Evolutionary conservation across 768 basidiomycete genomes (phyloP).

Genomic region (Lactarius vividus): DNA sequence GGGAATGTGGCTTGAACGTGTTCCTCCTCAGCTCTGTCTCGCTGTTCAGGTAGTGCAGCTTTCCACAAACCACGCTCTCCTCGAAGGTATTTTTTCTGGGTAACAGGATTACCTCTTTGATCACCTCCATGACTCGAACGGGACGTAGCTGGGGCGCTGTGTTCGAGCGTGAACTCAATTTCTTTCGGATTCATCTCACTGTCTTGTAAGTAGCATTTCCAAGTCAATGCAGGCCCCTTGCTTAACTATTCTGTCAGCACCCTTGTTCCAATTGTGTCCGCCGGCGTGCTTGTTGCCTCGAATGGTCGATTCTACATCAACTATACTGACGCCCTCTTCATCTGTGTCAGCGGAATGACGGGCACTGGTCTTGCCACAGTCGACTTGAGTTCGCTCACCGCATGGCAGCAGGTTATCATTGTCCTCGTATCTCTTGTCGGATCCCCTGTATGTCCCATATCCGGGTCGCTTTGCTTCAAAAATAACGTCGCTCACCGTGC

Average conservation of each 20-base stretch:
- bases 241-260: conserved; percentile 27
- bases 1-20: no score
- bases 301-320: conserved; percentile 38
- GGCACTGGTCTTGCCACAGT: conserved; percentile 35
- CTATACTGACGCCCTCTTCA: conserved; percentile 40
- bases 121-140: background rate
- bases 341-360: conserved; percentile 39
- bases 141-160: background rate
- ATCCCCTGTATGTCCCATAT: conserved; percentile 28
- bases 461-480: background rate
- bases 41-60: background rate
- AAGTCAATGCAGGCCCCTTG: no score
- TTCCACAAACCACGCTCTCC: background rate
- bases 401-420: conserved; percentile 34
- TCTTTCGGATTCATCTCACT: conserved; percentile 29
- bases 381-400: conserved; percentile 29
- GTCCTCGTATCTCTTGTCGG: conserved; percentile 30
- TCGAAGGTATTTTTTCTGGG: background rate
- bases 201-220: conserved; percentile 30
- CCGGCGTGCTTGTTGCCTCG: conserved; percentile 45
- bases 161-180: conserved; percentile 27
- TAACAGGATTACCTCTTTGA: background rate
- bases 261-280: conserved; percentile 40
- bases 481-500: no score
- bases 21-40: background rate